Conservation (phyloP, 1,284 basidiomycete genomes). For the Apiotrichum montevideense region DNA sequence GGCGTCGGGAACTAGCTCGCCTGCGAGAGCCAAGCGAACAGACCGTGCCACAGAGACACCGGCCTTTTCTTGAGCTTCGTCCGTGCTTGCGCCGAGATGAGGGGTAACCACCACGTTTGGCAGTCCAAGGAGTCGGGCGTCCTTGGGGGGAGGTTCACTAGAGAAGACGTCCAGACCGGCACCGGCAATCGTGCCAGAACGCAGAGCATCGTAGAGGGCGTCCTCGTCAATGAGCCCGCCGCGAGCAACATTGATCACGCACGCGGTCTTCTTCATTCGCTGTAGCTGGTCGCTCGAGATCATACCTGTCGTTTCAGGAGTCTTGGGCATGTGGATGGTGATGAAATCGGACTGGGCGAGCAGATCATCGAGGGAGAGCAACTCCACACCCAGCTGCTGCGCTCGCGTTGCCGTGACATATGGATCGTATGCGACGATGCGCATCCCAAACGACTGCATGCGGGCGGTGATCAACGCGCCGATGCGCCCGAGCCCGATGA, state of each 20-base stretch:
- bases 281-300: conserved; percentile 43
- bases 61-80: conserved; percentile 13
- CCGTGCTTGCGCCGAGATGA: conserved; percentile 10
- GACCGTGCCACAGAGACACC: conserved; percentile 5
- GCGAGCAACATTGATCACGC: conserved; percentile 51
- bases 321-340: conserved; percentile 50
- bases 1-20: conserved; percentile 8
- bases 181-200: conserved; percentile 45
- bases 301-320: conserved; percentile 42
- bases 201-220: conserved; percentile 48
- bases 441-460: conserved; percentile 18
- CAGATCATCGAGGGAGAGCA: conserved; percentile 42
- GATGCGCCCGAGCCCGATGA: conserved; percentile 20
- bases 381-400: conserved; percentile 7
- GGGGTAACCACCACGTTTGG: conserved; percentile 14
- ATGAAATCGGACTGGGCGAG: conserved; percentile 47
- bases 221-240: conserved; percentile 50
- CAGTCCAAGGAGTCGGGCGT: conserved; percentile 1
- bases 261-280: conserved; percentile 41
- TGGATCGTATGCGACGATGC: conserved; percentile 22
- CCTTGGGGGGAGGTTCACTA: conserved; percentile 16
- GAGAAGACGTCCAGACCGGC: conserved; percentile 51
- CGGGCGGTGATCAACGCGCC: conserved; percentile 18
- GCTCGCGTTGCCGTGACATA: conserved; percentile 10
- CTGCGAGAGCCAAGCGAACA: conserved; percentile 6